These are phyloP conservation scores for Saccharomycopsis babjevae DNA, from an alignment of 805 yeast species.

Conservation along the genomic window DNA sequence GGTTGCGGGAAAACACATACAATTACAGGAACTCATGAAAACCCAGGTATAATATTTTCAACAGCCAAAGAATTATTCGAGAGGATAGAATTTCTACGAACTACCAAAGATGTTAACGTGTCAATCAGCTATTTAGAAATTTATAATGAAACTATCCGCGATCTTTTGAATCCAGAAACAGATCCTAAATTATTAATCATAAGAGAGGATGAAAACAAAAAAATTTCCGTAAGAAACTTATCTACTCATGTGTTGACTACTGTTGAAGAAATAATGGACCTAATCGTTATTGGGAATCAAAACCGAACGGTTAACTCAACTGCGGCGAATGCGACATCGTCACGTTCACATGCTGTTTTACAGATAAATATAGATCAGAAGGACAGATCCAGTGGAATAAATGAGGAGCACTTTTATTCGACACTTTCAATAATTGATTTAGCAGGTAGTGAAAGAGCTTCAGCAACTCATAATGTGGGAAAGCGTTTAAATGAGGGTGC, in stretches of 20 bases:
- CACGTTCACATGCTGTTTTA: conserved; percentile 88
- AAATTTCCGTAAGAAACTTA: conserved; percentile 63
- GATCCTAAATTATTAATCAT: conserved; percentile 41
- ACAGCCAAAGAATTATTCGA: conserved; percentile 69
- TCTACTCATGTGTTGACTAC: conserved; percentile 49
- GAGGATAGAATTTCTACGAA: conserved; percentile 45
- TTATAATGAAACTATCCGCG: conserved; percentile 82
- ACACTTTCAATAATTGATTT: conserved; percentile 81
- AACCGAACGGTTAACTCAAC: conserved; percentile 82
- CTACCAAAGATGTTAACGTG: conserved; percentile 48
- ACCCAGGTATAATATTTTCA: conserved; percentile 72
- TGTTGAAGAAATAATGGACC: conserved; percentile 69
- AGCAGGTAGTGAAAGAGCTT: conserved; percentile 94
- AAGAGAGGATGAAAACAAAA: conserved; percentile 59
- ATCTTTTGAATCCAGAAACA: conserved; percentile 53
- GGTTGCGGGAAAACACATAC: conserved; percentile 98
- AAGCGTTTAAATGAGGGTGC: conserved; percentile 83
- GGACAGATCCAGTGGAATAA: conserved; percentile 49
- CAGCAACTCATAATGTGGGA: conserved; percentile 80
- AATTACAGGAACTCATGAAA: conserved; percentile 59
- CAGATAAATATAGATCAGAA: conserved; percentile 64
- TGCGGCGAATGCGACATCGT: conserved; percentile 81
- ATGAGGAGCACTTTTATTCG: conserved; percentile 62
- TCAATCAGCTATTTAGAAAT: conserved; percentile 73
- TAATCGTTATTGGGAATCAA: conserved; percentile 59